Percentiles rank a stretch among this genome's conserved stretches.
These are phyloP conservation scores for Madurella mycetomatis DNA, from an alignment of 2,329 filamentous ascomycete genomes.

Conservation along the genomic window DNA sequence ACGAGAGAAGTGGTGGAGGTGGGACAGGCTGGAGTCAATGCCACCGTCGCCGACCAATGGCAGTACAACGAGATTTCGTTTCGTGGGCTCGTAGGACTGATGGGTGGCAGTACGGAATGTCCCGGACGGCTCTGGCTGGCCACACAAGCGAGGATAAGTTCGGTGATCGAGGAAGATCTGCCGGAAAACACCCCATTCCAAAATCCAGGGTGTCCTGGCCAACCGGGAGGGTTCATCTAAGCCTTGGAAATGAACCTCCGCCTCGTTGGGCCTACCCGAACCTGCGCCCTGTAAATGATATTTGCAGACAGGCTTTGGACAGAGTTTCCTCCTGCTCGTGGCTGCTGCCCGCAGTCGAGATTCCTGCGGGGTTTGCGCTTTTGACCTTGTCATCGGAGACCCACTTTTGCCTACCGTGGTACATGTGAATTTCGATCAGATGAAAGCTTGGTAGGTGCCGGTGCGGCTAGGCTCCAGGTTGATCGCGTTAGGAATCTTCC, in stretches of 20 bases:
- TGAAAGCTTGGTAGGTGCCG: too few species aligned
- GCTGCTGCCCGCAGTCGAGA: too few species aligned
- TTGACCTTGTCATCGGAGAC: too few species aligned
- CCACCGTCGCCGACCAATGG: constrained; percentile 16
- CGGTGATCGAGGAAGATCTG: background rate
- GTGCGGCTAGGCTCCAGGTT: too few species aligned
- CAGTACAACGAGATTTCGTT: constrained; percentile 17
- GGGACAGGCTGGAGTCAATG: constrained; percentile 4
- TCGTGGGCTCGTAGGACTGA: constrained; percentile 21
- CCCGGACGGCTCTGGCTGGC: constrained; percentile 16
- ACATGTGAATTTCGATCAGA: too few species aligned
- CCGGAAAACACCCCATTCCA: too few species aligned
- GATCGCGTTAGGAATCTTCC: too few species aligned
- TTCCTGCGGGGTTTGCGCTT: too few species aligned
- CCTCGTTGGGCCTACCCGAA: background rate
- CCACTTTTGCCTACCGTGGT: too few species aligned
- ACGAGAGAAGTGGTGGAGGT: constrained; percentile 6
- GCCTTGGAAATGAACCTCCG: constrained; percentile 13
- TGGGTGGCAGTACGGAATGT: constrained; percentile 7
- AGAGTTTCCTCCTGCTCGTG: too few species aligned
- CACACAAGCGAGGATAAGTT: constrained; percentile 14
- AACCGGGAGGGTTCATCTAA: background rate
- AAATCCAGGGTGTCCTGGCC: too few species aligned
- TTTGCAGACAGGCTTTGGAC: too few species aligned
- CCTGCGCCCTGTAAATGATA: background rate